phyloP scores from a whole-genome alignment of 2,329 filamentous ascomycete species.

The Monosporascus sp. region DNA sequence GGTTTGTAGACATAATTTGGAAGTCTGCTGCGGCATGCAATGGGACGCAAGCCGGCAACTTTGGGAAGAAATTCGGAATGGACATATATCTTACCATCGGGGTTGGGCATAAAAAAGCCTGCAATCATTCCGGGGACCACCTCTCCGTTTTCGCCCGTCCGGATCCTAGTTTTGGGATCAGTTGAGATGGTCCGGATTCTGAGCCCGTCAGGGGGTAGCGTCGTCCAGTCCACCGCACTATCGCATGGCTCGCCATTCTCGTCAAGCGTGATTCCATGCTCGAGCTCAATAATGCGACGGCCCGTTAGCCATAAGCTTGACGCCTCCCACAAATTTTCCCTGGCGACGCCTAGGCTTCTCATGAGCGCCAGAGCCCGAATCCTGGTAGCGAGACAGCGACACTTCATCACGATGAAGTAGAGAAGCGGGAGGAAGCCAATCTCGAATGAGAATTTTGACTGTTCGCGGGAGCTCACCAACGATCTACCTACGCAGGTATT shows the following conservation, averaged over 20 bases:
- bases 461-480: neutral
- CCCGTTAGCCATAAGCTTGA: constrained; percentile 26
- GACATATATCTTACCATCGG: constrained; percentile 16
- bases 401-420: constrained; percentile 33
- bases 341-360: constrained; percentile 19
- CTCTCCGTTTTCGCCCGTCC: constrained; percentile 8
- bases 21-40: neutral
- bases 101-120: constrained; percentile 18
- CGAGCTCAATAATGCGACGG: constrained; percentile 31
- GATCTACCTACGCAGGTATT: constrained; percentile 1
- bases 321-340: constrained; percentile 34
- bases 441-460: constrained; percentile 34
- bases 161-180: constrained; percentile 6
- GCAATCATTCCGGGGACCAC: constrained; percentile 12
- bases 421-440: constrained; percentile 34
- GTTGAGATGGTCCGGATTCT: constrained; percentile 20
- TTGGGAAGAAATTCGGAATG: constrained; percentile 16
- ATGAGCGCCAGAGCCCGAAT: constrained; percentile 29
- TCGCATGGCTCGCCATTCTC: constrained; percentile 11
- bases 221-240: constrained; percentile 12
- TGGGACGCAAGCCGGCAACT: neutral
- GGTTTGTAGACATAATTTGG: no score
- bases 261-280: constrained; percentile 29
- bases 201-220: constrained; percentile 20
- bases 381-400: constrained; percentile 31